Evolutionary conservation across 2,329 filamentous ascomycete genomes (phyloP), one percentile per base, ranked within the genome.

Genomic region (Hymenoscyphus salicellus): DNA sequence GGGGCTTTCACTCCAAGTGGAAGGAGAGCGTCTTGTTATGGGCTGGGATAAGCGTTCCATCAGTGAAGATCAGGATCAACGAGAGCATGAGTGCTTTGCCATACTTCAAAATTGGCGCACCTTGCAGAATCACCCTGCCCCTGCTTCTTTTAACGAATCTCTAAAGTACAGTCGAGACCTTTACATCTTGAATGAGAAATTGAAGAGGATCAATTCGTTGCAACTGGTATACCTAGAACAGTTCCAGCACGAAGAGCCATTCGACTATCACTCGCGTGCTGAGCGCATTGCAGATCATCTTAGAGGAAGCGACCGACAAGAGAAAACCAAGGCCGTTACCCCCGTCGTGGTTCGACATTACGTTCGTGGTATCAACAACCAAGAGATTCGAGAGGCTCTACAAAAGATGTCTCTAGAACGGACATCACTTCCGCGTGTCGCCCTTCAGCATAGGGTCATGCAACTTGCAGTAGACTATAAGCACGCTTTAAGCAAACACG

Each of bases 381-480:
- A 77, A 56, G 73, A 79, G 1, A 77, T 86, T 38, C 80, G 82
- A n/a, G 74, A 77, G 7, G 71, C 76, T 17, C 73, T 87, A 10
- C 65, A 69, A 62, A 62, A 58, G 1, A 58, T 61, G 10, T 38
- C 63, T 17, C 36, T 66, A 10, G 46, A 52, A 26, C 56, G 52
- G 16, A 67, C 71, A 3, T 75, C 70, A 14, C 71, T 87, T 17
- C 76, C 75, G 20, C 78, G 78, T 2, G 74, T 73, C 43, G 63
- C 55, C 49, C 63, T 72, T 36, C 68, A 71, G 32, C 86, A 89
- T 74, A 84, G 83, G 72, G 79, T 78, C 59, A 73, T 87, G 17
- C 82, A 88, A 69, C 79, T 89, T 32, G 84, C 82, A 5, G 72
- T 75, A 26, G 83, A 87, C 58, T 84, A 87, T 63, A 82, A 86